phyloP scores from a whole-genome alignment of 345 rosid genomes.

The Mercurialis annua region DNA sequence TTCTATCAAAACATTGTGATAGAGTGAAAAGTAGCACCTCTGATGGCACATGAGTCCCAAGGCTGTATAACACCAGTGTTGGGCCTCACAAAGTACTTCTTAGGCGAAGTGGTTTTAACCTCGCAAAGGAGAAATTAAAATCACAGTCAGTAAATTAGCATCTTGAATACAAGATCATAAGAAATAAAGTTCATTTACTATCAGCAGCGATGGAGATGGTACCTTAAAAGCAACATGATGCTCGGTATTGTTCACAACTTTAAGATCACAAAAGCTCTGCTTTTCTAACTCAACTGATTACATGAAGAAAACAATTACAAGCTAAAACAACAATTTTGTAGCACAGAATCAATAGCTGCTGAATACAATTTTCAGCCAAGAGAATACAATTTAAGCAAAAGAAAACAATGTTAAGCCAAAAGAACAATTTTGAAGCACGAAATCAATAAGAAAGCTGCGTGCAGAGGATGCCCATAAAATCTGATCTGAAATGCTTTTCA shows the following conservation, averaged over 20 bases:
- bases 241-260: conserved; percentile 72
- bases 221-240: conserved; percentile 81
- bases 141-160: background rate
- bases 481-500: too few relatives aligned
- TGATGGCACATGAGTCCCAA: conserved; percentile 64
- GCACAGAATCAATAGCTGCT: background rate
- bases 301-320: conserved; percentile 20
- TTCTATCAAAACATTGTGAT: background rate
- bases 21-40: conserved; percentile 45
- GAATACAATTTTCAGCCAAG: background rate
- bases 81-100: conserved; percentile 96
- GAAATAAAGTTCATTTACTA: background rate
- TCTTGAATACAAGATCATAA: background rate
- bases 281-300: conserved; percentile 66
- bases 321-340: conserved; percentile 6
- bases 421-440: too few relatives aligned
- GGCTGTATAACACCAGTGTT: conserved; percentile 83
- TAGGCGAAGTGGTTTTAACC: conserved; percentile 98
- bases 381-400: background rate
- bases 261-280: conserved; percentile 67
- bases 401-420: too few relatives aligned
- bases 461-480: too few relatives aligned
- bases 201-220: background rate
- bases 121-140: conserved; percentile 19
- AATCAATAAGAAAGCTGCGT: too few relatives aligned